Conservation (phyloP, 805 yeast species). For the Nakazawaea ambrosiae region DNA sequence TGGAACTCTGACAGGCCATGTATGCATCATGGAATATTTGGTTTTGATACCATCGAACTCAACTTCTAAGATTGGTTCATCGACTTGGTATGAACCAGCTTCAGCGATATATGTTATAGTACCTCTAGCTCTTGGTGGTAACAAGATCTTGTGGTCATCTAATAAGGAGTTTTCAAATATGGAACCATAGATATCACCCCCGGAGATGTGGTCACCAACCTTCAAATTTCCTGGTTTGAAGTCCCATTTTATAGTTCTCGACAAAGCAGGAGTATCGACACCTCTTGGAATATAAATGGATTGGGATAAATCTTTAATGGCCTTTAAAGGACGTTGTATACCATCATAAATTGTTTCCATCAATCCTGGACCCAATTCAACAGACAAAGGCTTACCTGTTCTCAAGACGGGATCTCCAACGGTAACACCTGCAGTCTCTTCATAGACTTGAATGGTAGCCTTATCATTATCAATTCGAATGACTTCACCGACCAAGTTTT, state of each 20-base stretch:
- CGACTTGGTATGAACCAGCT: constrained; percentile 87
- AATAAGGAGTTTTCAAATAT: constrained; percentile 91
- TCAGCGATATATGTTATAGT: constrained; percentile 85
- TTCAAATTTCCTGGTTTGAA: constrained; percentile 73
- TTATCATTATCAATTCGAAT: constrained; percentile 95
- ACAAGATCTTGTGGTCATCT: constrained; percentile 85
- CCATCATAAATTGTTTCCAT: constrained; percentile 99
- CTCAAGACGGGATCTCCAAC: constrained; percentile 98
- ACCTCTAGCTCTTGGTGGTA: constrained; percentile 99
- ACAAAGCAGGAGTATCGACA: constrained; percentile 92
- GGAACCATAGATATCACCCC: constrained; percentile 95
- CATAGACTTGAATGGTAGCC: constrained; percentile 98
- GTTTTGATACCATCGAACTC: constrained; percentile 86
- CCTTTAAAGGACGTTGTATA: constrained; percentile 96
- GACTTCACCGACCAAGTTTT: constrained; percentile 94
- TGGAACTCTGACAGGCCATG: constrained; percentile 99
- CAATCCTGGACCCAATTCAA: constrained; percentile 97
- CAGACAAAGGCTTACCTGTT: constrained; percentile 98
- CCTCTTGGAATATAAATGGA: constrained; percentile 99
- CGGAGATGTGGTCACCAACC: constrained; percentile 96
- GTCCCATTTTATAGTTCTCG: constrained; percentile 75
- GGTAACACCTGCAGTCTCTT: constrained; percentile 98
- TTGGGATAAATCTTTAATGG: constrained; percentile 80
- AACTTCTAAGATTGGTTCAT: constrained; percentile 84
- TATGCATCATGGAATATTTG: constrained; percentile 89